Evolutionary conservation across 306 rosid genomes (phyloP).

Genomic region (Malus asiatica): DNA sequence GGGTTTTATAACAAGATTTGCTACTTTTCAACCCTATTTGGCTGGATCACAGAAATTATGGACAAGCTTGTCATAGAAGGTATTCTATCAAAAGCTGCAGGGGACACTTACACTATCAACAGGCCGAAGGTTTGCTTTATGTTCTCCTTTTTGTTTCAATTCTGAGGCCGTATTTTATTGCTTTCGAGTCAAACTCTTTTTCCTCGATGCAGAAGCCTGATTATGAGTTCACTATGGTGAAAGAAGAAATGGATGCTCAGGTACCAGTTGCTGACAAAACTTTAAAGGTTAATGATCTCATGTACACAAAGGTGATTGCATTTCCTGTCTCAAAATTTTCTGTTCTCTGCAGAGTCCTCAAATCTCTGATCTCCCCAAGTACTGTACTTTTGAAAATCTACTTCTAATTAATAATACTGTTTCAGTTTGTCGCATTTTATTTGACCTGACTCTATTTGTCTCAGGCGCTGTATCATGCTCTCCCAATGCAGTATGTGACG

Average conservation of each 20-base stretch:
- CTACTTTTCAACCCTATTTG: conserved; percentile 9
- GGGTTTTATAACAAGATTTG: neutral
- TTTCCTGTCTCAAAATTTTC: neutral
- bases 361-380: neutral
- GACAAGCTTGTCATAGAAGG: conserved; percentile 66
- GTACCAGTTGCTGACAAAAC: conserved; percentile 24
- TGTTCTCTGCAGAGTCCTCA: neutral
- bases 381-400: neutral
- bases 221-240: conserved; percentile 57
- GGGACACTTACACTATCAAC: conserved; percentile 51
- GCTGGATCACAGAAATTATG: conserved; percentile 56
- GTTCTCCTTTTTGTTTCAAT: neutral
- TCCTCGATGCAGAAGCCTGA: conserved; percentile 41
- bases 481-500: conserved; percentile 67
- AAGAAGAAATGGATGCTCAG: conserved; percentile 62
- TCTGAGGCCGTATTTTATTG: neutral
- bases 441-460: neutral
- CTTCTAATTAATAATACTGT: neutral
- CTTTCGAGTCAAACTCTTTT: conserved; percentile 1
- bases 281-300: conserved; percentile 40
- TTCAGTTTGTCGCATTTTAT: neutral
- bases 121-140: conserved; percentile 49
- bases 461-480: conserved; percentile 80
- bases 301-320: conserved; percentile 64
- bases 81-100: conserved; percentile 49